phyloP scores from a whole-genome alignment of 2,329 filamentous ascomycete species.

The Xylaria sp. region DNA sequence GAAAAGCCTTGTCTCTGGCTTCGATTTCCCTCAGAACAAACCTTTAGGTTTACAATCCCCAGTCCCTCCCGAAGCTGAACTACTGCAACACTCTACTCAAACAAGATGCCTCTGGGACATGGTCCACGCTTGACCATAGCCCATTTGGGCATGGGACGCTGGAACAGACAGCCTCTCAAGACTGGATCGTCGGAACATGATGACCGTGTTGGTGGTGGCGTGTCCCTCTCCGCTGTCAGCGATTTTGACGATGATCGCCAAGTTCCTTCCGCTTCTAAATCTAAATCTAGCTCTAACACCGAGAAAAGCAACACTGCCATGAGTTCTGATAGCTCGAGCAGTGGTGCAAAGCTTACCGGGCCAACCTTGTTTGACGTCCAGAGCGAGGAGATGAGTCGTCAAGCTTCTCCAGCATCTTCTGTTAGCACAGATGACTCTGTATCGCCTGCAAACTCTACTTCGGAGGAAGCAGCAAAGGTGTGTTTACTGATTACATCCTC shows the following conservation, averaged over 20 bases:
- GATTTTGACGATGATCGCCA: neutral
- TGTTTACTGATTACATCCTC: no score
- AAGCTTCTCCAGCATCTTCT: neutral
- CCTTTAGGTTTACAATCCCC: neutral
- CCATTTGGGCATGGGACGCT: neutral
- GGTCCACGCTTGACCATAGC: neutral
- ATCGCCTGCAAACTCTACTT: neutral
- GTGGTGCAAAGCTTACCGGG: neutral
- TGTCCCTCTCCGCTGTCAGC: constrained; percentile 11
- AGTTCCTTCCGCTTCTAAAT: neutral
- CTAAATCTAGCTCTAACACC: neutral
- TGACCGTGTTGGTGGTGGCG: constrained; percentile 19
- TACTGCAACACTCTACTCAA: neutral
- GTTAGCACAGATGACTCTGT: neutral
- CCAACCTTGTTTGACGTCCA: neutral
- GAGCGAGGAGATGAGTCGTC: neutral
- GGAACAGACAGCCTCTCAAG: constrained; percentile 8
- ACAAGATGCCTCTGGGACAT: neutral
- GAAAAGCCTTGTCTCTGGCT: neutral
- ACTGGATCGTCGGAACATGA: constrained; percentile 18
- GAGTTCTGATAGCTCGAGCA: neutral
- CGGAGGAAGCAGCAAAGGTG: neutral
- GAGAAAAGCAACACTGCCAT: neutral
- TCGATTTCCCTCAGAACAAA: neutral
- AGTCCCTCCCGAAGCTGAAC: no score